These are phyloP conservation scores for Dioszegia crocea DNA, from an alignment of 768 basidiomycete species.

Conservation along the genomic window DNA sequence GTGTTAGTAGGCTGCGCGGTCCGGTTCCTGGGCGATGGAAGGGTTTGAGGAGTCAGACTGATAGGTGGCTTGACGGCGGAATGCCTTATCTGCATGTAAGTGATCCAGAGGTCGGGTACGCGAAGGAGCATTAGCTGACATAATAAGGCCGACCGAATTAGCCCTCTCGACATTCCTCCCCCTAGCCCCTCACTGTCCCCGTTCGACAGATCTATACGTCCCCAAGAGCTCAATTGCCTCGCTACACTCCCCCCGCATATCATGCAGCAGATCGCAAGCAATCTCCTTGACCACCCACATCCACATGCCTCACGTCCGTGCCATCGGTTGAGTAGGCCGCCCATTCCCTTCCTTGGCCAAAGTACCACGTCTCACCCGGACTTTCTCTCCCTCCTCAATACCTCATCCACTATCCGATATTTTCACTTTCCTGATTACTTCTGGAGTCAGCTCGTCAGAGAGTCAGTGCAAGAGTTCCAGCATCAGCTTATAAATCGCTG, in stretches of 20 bases:
- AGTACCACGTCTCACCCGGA: not conserved
- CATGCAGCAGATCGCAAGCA: conserved; percentile 5
- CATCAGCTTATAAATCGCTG: conserved; percentile 12
- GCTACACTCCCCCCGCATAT: conserved; percentile 8
- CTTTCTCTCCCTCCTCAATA: conserved; percentile 11
- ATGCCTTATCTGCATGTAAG: no score
- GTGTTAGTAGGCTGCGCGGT: no score
- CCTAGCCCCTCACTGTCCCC: not conserved
- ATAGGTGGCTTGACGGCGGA: no score
- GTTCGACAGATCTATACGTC: not conserved
- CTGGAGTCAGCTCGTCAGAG: conserved; percentile 18
- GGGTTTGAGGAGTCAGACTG: no score
- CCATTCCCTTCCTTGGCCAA: no score
- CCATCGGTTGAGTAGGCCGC: not conserved
- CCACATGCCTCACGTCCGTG: not conserved
- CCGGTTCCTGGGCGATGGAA: no score
- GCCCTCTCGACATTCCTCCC: not conserved
- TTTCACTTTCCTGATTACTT: conserved; percentile 8
- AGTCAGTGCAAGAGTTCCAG: conserved; percentile 5
- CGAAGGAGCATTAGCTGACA: no score
- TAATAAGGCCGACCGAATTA: not conserved
- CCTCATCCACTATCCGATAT: conserved; percentile 1
- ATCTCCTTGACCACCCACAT: conserved; percentile 19
- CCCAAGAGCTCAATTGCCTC: not conserved
- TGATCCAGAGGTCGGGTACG: no score